Percentiles rank a stretch among this genome's conserved stretches.
These are phyloP conservation scores for Blastocladiella emersonii DNA, from an alignment of 371 early-diverging fungal genomes.

Conservation along the genomic window DNA sequence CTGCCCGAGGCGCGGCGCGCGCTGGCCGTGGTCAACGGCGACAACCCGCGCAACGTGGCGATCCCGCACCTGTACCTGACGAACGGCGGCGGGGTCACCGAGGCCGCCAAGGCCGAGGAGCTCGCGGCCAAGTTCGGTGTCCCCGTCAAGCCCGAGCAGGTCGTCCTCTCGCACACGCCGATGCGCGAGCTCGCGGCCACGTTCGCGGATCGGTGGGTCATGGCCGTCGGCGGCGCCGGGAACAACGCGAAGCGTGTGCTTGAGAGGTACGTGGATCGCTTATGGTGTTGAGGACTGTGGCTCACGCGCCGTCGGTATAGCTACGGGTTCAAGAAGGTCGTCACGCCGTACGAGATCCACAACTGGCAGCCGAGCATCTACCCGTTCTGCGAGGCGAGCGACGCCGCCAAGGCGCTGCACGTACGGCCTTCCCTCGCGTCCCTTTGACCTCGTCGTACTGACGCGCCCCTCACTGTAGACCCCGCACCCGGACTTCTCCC, in stretches of 20 bases:
- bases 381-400: neutral
- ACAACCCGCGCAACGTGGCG: conserved; percentile 22
- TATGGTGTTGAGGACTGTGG: conserved; percentile 9
- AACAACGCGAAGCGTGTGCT: conserved; percentile 44
- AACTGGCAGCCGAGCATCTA: neutral
- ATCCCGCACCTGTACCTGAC: conserved; percentile 66
- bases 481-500: conserved; percentile 25
- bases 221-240: conserved; percentile 54
- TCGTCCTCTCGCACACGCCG: conserved; percentile 73
- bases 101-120: conserved; percentile 53
- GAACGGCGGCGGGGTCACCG: conserved; percentile 76
- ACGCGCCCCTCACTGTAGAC: too few species aligned
- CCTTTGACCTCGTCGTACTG: too few species aligned
- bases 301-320: conserved; percentile 19
- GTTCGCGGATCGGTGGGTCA: conserved; percentile 42
- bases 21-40: conserved; percentile 38
- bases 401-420: neutral
- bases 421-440: too few species aligned
- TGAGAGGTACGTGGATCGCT: conserved; percentile 21
- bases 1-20: conserved; percentile 37
- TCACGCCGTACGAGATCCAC: conserved; percentile 57
- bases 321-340: conserved; percentile 67
- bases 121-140: conserved; percentile 45
- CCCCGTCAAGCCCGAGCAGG: conserved; percentile 42
- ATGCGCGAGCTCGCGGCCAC: conserved; percentile 46